phyloP scores from a whole-genome alignment of 1,284 basidiomycete species.

The Ceratobasidium sp. region DNA sequence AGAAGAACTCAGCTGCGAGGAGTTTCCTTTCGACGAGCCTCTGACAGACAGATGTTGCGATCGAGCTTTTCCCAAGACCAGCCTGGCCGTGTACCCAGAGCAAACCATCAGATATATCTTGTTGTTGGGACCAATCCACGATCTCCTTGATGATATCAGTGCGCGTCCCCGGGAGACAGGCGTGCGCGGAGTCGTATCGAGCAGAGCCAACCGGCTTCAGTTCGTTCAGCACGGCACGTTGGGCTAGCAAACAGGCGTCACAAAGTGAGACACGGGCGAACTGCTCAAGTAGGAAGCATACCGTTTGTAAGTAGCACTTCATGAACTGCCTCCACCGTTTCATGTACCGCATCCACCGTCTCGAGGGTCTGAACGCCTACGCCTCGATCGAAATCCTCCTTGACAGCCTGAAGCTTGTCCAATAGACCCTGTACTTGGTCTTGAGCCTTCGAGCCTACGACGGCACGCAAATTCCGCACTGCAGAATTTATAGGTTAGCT shows the following conservation, averaged over 20 bases:
- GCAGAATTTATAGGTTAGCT: no score
- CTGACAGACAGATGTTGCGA: conserved; percentile 51
- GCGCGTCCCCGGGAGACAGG: background rate
- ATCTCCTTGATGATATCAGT: background rate
- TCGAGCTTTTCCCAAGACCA: conserved; percentile 52
- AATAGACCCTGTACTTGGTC: background rate
- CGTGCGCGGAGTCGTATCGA: background rate
- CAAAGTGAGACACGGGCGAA: no score
- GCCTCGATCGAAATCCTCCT: background rate
- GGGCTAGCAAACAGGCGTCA: no score
- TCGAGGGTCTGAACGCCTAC: background rate
- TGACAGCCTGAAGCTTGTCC: background rate
- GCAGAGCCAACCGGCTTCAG: background rate
- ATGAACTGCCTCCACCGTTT: no score
- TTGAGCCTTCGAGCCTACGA: background rate
- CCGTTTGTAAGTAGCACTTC: no score
- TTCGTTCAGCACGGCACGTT: no score
- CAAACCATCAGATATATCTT: conserved; percentile 4
- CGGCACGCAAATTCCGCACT: background rate
- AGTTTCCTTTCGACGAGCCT: conserved; percentile 8
- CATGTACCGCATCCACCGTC: no score
- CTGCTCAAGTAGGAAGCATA: no score
- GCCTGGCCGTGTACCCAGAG: conserved; percentile 52
- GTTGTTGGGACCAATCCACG: background rate
- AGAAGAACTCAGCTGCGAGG: conserved; percentile 55